A percentile compares a stretch with the other conserved stretches of the same genome.
Evolutionary conservation across 306 rosid species (phyloP).

Genomic region (Quercus agrifolia): DNA sequence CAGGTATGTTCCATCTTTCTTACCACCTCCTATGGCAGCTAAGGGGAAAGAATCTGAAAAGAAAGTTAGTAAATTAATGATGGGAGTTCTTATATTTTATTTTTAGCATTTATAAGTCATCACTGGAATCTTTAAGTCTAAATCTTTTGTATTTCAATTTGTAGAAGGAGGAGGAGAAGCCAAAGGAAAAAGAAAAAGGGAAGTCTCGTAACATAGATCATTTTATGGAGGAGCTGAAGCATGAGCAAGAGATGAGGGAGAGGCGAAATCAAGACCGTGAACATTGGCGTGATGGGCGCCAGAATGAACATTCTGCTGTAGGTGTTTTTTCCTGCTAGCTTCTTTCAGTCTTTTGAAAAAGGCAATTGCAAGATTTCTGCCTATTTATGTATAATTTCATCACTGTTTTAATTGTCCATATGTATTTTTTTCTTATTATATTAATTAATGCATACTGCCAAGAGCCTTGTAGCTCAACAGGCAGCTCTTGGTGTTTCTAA

Average conservation of each 20-base stretch:
- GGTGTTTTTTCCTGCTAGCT: conserved; percentile 24
- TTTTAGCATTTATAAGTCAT: neutral
- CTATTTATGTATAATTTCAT: conserved; percentile 8
- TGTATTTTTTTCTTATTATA: neutral
- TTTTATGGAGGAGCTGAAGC: conserved; percentile 97
- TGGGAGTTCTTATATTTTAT: conserved; percentile 8
- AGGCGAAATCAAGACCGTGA: conserved; percentile 94
- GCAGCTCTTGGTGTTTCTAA: too few species aligned
- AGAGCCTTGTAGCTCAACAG: too few species aligned
- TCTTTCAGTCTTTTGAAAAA: neutral
- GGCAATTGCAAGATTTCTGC: neutral
- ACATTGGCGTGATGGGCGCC: conserved; percentile 76
- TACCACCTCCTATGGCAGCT: conserved; percentile 97
- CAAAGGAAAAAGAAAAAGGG: conserved; percentile 87
- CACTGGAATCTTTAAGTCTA: conserved; percentile 22
- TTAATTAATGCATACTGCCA: too few species aligned
- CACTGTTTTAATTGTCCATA: neutral
- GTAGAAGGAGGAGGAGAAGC: conserved; percentile 91
- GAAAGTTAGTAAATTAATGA: conserved; percentile 52
- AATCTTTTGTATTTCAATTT: conserved; percentile 27
- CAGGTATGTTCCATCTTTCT: conserved; percentile 97
- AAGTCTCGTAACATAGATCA: conserved; percentile 88
- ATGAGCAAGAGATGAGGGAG: conserved; percentile 94
- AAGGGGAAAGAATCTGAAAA: conserved; percentile 92
- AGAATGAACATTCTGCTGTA: conserved; percentile 62